A percentile compares a stretch with the other conserved stretches of the same genome.
Evolutionary conservation across 768 basidiomycete genomes (phyloP).

Genomic region (Russula griseocarnosa): DNA sequence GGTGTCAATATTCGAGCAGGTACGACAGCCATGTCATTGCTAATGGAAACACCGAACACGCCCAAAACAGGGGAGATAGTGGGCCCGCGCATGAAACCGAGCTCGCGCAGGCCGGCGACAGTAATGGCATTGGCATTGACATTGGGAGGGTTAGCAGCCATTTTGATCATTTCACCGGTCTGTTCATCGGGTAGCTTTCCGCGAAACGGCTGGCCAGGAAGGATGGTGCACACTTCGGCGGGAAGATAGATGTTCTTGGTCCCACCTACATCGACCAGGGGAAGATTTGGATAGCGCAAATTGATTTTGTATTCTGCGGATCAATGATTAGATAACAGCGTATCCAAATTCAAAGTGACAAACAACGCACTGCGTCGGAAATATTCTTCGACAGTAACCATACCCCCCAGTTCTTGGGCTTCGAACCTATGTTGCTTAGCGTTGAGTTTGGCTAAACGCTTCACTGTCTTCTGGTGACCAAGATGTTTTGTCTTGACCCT

Average conservation of each 20-base stretch:
- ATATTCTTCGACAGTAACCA: slow-evolving; percentile 46
- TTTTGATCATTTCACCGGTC: slow-evolving; percentile 48
- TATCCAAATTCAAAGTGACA: background rate
- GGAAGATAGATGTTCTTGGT: slow-evolving; percentile 43
- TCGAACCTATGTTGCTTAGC: slow-evolving; percentile 42
- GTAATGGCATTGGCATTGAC: slow-evolving; percentile 47
- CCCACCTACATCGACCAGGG: slow-evolving; percentile 48
- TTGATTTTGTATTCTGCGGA: slow-evolving; percentile 42
- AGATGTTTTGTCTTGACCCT: slow-evolving; percentile 65
- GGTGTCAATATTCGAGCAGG: slow-evolving; percentile 49
- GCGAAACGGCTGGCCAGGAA: slow-evolving; percentile 40
- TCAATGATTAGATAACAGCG: background rate
- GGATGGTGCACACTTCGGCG: slow-evolving; percentile 48
- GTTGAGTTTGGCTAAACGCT: slow-evolving; percentile 43
- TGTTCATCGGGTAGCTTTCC: slow-evolving; percentile 57
- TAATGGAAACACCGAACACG: slow-evolving; percentile 46
- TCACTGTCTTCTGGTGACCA: slow-evolving; percentile 71
- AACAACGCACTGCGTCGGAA: slow-evolving; percentile 42
- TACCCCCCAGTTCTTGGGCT: slow-evolving; percentile 39
- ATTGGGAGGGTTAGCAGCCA: slow-evolving; percentile 48
- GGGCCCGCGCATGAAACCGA: slow-evolving; percentile 39
- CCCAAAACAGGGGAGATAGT: slow-evolving; percentile 35
- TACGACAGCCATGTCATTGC: slow-evolving; percentile 50
- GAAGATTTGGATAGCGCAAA: slow-evolving; percentile 40
- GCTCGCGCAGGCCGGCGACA: slow-evolving; percentile 40